Conservation (phyloP, 371 early-diverging fungal genomes). For the Coemansia sp. region DNA sequence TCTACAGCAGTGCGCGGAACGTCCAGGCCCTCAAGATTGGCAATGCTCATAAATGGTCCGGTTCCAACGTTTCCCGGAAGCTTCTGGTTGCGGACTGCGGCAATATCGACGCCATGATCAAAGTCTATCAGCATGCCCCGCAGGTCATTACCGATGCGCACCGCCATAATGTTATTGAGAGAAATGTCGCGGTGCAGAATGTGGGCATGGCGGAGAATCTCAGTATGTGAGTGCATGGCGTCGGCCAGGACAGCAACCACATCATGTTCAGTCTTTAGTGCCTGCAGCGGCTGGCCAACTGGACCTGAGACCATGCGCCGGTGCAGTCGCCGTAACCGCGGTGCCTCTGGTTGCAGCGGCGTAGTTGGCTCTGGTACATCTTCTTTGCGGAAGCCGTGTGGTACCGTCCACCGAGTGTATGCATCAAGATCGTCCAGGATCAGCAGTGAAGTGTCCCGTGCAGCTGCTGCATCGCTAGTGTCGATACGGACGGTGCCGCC, state of each 20-base stretch:
- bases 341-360: background rate
- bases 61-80: slow-evolving; percentile 38
- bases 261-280: slow-evolving; percentile 29
- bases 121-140: slow-evolving; percentile 46
- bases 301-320: slow-evolving; percentile 46
- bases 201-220: slow-evolving; percentile 19
- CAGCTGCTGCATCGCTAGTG: slow-evolving; percentile 4
- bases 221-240: slow-evolving; percentile 39
- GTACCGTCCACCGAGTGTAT: slow-evolving; percentile 43
- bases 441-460: slow-evolving; percentile 33
- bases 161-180: slow-evolving; percentile 42
- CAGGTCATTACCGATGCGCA: slow-evolving; percentile 13
- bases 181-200: slow-evolving; percentile 46
- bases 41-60: slow-evolving; percentile 45
- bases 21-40: slow-evolving; percentile 44
- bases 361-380: background rate
- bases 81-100: slow-evolving; percentile 18
- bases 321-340: slow-evolving; percentile 30
- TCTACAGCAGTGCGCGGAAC: slow-evolving; percentile 42
- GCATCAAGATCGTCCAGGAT: slow-evolving; percentile 21
- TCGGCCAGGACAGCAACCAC: slow-evolving; percentile 39
- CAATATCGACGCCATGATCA: slow-evolving; percentile 30
- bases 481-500: slow-evolving; percentile 38
- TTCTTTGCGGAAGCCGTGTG: slow-evolving; percentile 18
- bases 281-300: slow-evolving; percentile 30